Evolutionary conservation across 2,329 filamentous ascomycete species (phyloP).

Genomic region (Nemania sp.): DNA sequence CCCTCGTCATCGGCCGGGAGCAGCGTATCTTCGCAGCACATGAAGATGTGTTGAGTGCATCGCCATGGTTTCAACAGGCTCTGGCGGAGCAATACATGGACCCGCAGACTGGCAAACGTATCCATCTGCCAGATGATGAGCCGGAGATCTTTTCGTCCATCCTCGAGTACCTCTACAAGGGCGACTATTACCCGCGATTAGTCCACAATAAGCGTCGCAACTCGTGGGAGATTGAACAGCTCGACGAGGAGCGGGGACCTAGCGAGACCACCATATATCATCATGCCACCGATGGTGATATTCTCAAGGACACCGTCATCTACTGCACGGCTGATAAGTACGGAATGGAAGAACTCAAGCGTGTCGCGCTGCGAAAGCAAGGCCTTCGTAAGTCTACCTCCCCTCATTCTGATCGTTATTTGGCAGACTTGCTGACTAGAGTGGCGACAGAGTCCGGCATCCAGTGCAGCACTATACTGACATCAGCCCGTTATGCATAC

Average conservation of each 20-base stretch:
- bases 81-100: constrained; percentile 67
- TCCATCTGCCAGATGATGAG: constrained; percentile 81
- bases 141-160: constrained; percentile 90
- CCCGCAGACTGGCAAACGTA: constrained; percentile 64
- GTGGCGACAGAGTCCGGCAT: constrained; percentile 68
- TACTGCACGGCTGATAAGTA: constrained; percentile 90
- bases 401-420: neutral
- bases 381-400: constrained; percentile 66
- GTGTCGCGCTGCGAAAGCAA: constrained; percentile 84
- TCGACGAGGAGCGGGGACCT: constrained; percentile 49
- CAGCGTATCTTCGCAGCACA: constrained; percentile 90
- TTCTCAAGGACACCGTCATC: constrained; percentile 87
- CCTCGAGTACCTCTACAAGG: constrained; percentile 91
- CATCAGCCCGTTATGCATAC: constrained; percentile 89
- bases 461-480: constrained; percentile 81
- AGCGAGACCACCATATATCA: constrained; percentile 72
- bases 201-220: constrained; percentile 80
- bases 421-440: constrained; percentile 12
- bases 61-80: constrained; percentile 75
- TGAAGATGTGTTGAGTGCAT: constrained; percentile 78
- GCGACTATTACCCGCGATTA: constrained; percentile 86
- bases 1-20: constrained; percentile 77
- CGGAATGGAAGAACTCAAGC: constrained; percentile 81
- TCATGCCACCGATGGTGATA: constrained; percentile 64
- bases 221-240: constrained; percentile 79